A percentile compares a stretch with the other conserved stretches of the same genome.
Evolutionary conservation across 2,329 filamentous ascomycete genomes (phyloP).

Genomic region (Colletotrichum simmondsii): DNA sequence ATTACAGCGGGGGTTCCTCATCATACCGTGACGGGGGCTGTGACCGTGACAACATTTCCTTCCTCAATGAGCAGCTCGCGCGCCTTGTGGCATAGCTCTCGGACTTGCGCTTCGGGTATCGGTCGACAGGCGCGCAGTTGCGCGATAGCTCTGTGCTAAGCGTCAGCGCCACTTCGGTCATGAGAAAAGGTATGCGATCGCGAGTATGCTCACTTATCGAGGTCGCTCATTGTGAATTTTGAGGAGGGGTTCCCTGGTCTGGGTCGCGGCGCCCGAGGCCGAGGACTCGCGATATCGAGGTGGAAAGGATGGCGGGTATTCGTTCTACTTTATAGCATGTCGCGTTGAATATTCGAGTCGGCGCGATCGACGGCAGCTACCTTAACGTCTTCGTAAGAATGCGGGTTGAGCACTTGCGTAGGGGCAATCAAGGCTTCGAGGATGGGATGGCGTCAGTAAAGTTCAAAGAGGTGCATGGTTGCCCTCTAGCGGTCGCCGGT

Average conservation of each 20-base stretch:
- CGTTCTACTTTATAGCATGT: neutral
- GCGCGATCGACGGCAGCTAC: neutral
- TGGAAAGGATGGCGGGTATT: neutral
- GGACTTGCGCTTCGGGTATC: constrained; percentile 94
- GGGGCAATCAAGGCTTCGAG: constrained; percentile 20
- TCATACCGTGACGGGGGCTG: constrained; percentile 89
- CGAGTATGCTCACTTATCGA: constrained; percentile 77
- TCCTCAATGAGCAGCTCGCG: constrained; percentile 96
- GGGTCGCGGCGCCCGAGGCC: constrained; percentile 18
- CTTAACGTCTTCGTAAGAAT: neutral
- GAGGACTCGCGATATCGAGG: constrained; percentile 1
- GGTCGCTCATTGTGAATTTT: constrained; percentile 79
- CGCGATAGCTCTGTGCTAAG: constrained; percentile 81
- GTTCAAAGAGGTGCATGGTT: constrained; percentile 24
- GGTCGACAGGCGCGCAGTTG: constrained; percentile 95
- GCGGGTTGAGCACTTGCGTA: constrained; percentile 10
- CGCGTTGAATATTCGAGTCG: neutral
- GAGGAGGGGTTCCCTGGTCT: constrained; percentile 21
- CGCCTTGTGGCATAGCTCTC: constrained; percentile 97
- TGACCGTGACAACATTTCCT: constrained; percentile 95
- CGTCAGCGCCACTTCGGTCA: constrained; percentile 20
- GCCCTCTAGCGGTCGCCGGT: constrained; percentile 3
- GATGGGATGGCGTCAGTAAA: constrained; percentile 28
- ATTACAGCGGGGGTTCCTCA: neutral
- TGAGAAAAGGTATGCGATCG: neutral